Base-by-base conservation (phyloP, 192 early-diverging fungal genomes). In the Piromyces finnis region DNA sequence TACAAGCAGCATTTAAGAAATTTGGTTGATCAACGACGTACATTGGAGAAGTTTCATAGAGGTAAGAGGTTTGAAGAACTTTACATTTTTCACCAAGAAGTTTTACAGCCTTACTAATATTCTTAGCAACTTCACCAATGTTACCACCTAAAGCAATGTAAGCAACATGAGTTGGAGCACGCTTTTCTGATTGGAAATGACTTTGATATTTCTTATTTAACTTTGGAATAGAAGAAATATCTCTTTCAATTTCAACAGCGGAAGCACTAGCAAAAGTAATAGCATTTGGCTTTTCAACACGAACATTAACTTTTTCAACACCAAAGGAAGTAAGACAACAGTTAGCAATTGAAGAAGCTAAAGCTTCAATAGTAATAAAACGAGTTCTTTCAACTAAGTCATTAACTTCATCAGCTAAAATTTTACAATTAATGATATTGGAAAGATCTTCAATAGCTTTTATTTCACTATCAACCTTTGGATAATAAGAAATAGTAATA, bases 11-110 rank as follows among this genome's bases (percentile, higher is more conserved):
- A 80, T 99, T 99, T 78, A 99, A 82, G 84, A 98, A 99, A 41
- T 85, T 82, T 6, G 95, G 92, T 83, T 99, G 98, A 39, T 99
- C 95, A 18, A 89, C 88, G 26, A 92, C 89, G 84, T 99, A 98
- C 98, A 99, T 99, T 32, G 98, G 95, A 15, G 91, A 88, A 0
- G 97, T 97, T 83, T 98, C 95, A 85, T 99, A 99, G 30, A 99
- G 86, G 85, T 96, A 99, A 29, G 94, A 96, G 15, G 98, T 98
- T 81, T 98, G 95, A 17, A 92, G 83, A 1, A 99, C 83, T 27
- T 79, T 41, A 27, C 81, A 85, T 29, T 84, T 78, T 12, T 81
- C 78, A 80, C 90, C 87, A 59, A 96, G 78, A 37, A 83, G 35
- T 27, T 81, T 82, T 17, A 99, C 80, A 1, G 95, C 96, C 29